These are phyloP conservation scores for Chlamydomonas applanata DNA, from an alignment of 139 green algal genomes.

Conservation along the genomic window DNA sequence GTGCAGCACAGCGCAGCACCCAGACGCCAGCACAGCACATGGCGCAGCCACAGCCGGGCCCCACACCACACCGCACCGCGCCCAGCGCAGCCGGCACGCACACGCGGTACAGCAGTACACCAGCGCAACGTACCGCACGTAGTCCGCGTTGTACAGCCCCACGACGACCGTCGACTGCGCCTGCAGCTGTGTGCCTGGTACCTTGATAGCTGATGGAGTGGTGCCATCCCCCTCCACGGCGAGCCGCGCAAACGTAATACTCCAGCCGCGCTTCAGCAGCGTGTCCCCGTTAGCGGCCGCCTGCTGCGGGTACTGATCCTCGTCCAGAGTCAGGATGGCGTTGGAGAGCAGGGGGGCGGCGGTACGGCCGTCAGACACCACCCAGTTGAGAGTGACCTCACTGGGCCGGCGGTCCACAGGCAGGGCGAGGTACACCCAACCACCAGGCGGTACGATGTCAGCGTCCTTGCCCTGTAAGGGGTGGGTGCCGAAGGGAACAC, in stretches of 20 bases:
- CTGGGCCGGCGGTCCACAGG: neutral
- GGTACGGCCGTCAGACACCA: neutral
- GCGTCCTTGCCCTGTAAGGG: no score
- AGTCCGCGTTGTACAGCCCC: conserved; percentile 46
- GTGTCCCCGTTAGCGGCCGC: conserved; percentile 15
- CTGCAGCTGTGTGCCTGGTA: neutral
- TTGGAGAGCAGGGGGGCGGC: conserved; percentile 5
- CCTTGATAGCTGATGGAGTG: neutral
- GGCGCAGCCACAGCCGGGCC: no score
- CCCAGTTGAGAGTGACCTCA: conserved; percentile 34
- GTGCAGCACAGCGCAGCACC: no score
- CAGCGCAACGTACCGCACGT: conserved; percentile 7
- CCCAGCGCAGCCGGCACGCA: no score
- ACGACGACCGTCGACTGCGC: conserved; percentile 24
- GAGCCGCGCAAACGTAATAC: no score
- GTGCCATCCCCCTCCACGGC: no score
- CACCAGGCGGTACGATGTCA: neutral
- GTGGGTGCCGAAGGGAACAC: no score
- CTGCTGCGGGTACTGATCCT: conserved; percentile 19
- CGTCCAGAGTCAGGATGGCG: conserved; percentile 32
- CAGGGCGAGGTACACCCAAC: conserved; percentile 23
- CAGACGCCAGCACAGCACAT: no score
- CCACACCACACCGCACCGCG: no score
- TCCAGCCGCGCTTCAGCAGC: neutral
- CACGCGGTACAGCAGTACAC: neutral